Evolutionary conservation across 2,329 filamentous ascomycete species (phyloP).

Genomic region (Bipolaris bicolor): DNA sequence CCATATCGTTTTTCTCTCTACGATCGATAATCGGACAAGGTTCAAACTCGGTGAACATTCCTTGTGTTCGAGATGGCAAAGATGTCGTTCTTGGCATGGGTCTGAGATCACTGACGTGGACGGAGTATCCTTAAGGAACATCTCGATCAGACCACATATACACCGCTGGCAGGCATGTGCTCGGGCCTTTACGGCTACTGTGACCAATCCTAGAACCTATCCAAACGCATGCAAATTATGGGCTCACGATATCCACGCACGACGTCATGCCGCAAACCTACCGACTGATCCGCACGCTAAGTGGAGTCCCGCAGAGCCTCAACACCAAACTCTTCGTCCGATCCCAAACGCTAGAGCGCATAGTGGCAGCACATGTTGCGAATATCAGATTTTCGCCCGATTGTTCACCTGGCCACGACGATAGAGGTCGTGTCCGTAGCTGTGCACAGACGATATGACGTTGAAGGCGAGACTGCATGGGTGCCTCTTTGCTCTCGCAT

Average conservation of each 20-base stretch:
- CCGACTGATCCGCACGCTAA: slow-evolving; percentile 14
- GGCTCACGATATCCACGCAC: slow-evolving; percentile 9
- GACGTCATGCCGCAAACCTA: slow-evolving; percentile 16
- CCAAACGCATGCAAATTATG: slow-evolving; percentile 8
- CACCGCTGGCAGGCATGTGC: slow-evolving; percentile 2
- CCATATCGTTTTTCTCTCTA: no score
- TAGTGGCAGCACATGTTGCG: slow-evolving; percentile 12
- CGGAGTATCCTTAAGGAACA: slow-evolving; percentile 1
- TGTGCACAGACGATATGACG: slow-evolving; percentile 6
- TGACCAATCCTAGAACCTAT: slow-evolving; percentile 1
- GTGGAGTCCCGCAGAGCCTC: slow-evolving; percentile 31
- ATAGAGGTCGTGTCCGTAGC: background rate
- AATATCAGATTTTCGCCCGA: slow-evolving; percentile 14
- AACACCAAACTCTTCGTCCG: slow-evolving; percentile 21
- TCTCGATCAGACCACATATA: slow-evolving; percentile 12
- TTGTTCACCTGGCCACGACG: slow-evolving; percentile 1
- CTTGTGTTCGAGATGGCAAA: background rate
- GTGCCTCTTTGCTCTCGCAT: background rate
- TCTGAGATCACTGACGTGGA: slow-evolving; percentile 1
- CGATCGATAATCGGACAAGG: background rate
- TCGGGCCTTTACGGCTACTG: slow-evolving; percentile 11
- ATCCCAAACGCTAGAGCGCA: slow-evolving; percentile 17
- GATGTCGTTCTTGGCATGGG: background rate
- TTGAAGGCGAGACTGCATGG: slow-evolving; percentile 4
- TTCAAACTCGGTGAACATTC: background rate